Base-by-base conservation (phyloP, 441 rosid genomes). In the Adansonia madagascariensis region DNA sequence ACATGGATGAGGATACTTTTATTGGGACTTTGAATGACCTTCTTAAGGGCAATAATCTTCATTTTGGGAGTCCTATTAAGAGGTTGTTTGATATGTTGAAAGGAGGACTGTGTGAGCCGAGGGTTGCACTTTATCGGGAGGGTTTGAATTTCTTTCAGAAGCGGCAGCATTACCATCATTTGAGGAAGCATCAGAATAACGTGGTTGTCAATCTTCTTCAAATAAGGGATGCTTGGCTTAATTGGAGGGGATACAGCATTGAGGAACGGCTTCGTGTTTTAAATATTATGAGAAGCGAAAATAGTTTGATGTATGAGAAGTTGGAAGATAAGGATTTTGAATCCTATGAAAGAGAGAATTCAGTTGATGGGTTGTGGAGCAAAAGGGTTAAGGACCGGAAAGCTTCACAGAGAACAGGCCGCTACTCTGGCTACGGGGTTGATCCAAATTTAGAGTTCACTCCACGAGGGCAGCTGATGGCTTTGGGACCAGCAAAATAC, bases 31-130 rank as follows among this genome's bases (percentile, higher is more conserved):
- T 94, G 85, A 89, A 88, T 80, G 92, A 90, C 83, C 97, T 97
- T 83, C 85, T 94, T 35, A 83, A 84, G 39, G 98, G 97, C 43
- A 61, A 84, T 52, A 94, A 89, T 86, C 83, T 97, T 73, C 98
- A 97, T 82, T 97, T 97, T 82, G 95, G 95, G 15, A 93, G 94
- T 81, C 99, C 98, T 4, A 56, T 94, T 56, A 88, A 86, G 84
- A 89, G 82, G 83, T 79, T 97, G 84, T 92, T 94, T 87, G 89
- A 90, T 70, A 92, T 93, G 99, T 75, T 97, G 81, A 94, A 89
- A 76, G 98, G 97, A 73, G 99, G 99, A 8, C 81, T 94, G 76
- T 97, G 98, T 79, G 99, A 97, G 67, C 99, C 99, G 0, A 91
- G 99, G 74, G 98, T 89, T 81, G 90, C 92, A 0, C 98, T 97